Conservation (phyloP, 192 early-diverging fungal genomes). For the Umbelopsis sp. region DNA sequence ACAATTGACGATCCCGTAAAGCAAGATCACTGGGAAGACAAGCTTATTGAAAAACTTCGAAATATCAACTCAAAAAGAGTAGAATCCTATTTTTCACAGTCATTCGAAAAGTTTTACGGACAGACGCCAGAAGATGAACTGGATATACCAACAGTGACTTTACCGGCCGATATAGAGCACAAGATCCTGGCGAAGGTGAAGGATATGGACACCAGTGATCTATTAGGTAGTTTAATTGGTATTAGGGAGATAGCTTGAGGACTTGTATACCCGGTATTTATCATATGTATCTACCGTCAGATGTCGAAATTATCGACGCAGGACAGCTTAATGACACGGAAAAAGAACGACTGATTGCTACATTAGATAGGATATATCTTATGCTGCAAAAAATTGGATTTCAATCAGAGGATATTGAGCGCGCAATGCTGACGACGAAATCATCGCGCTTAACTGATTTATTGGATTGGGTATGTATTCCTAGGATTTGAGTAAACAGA, state of each 20-base stretch:
- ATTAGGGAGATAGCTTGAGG: neutral
- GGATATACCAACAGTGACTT: neutral
- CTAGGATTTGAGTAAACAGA: neutral
- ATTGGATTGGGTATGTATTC: conserved; percentile 55
- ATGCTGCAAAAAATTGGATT: conserved; percentile 51
- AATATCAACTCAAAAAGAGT: neutral
- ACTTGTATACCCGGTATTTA: neutral
- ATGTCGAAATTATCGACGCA: neutral
- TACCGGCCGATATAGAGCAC: conserved; percentile 8
- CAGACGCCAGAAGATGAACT: conserved; percentile 6
- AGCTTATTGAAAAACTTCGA: conserved; percentile 7
- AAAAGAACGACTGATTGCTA: conserved; percentile 44
- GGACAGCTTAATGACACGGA: neutral
- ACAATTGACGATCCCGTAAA: neutral
- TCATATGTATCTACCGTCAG: neutral
- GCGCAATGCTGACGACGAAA: conserved; percentile 42
- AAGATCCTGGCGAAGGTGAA: neutral
- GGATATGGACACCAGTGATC: conserved; percentile 1
- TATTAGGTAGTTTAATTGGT: neutral
- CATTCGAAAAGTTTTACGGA: conserved; percentile 7
- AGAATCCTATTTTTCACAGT: conserved; percentile 13
- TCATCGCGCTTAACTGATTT: conserved; percentile 43
- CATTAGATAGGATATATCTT: conserved; percentile 50
- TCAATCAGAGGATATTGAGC: conserved; percentile 43
- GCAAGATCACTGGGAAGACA: conserved; percentile 16